Conservation (phyloP, 2,329 filamentous ascomycete genomes). For the Colletotrichum sp. region DNA sequence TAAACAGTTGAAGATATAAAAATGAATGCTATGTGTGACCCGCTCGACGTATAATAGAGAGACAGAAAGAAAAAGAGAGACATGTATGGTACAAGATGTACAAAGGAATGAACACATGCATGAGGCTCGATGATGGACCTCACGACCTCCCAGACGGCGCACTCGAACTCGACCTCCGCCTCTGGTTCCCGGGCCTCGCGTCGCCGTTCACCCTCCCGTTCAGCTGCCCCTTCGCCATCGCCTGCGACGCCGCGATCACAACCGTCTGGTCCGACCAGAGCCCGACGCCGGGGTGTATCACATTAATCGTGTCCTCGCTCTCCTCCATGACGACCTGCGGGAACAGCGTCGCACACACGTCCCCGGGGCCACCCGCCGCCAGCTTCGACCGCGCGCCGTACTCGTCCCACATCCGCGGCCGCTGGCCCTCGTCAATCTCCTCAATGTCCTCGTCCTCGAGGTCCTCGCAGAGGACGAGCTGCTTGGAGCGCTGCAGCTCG, state of each 20-base stretch:
- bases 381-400: constrained; percentile 13
- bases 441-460: constrained; percentile 11
- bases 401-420: constrained; percentile 23
- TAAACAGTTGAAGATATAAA: not conserved
- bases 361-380: not conserved
- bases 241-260: not conserved
- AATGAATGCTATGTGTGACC: not conserved
- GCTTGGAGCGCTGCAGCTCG: constrained; percentile 26
- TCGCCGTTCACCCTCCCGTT: not conserved
- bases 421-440: constrained; percentile 22
- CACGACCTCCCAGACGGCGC: not conserved
- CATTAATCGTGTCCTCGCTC: constrained; percentile 5
- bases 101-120: not conserved
- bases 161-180: not conserved
- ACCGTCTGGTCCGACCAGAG: constrained; percentile 26
- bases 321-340: constrained; percentile 27
- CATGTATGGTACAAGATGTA: not conserved
- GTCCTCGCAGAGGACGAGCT: constrained; percentile 27
- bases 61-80: not conserved
- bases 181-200: not conserved
- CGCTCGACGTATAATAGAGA: not conserved
- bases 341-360: constrained; percentile 24
- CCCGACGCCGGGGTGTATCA: constrained; percentile 27
- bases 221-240: not conserved
- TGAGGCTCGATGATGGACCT: not conserved